Conservation (phyloP, 805 yeast genomes). For the Spathaspora sp. region DNA sequence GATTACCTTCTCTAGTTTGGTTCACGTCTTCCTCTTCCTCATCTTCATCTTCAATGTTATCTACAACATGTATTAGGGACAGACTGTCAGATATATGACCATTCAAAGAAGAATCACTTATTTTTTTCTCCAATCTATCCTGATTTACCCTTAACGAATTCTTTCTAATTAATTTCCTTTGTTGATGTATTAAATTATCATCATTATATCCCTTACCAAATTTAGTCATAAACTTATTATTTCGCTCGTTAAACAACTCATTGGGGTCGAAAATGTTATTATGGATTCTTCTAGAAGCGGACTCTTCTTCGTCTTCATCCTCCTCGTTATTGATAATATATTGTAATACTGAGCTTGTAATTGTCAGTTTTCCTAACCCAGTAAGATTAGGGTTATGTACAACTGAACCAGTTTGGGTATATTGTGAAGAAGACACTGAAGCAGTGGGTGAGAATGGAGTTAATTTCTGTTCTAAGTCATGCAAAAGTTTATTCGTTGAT, state of each 20-base stretch:
- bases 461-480: constrained; percentile 33
- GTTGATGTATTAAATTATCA: constrained; percentile 7
- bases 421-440: constrained; percentile 12
- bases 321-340: constrained; percentile 20
- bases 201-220: constrained; percentile 25
- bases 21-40: constrained; percentile 10
- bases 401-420: constrained; percentile 11
- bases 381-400: constrained; percentile 6
- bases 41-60: constrained; percentile 5
- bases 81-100: background rate
- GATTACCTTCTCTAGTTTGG: background rate
- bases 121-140: constrained; percentile 2
- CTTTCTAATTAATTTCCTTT: constrained; percentile 3
- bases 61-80: background rate
- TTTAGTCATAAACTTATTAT: constrained; percentile 26
- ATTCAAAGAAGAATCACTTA: constrained; percentile 1
- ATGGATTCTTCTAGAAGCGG: constrained; percentile 2
- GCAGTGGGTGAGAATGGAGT: constrained; percentile 26
- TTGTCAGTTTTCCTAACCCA: constrained; percentile 14
- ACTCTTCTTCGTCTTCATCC: background rate
- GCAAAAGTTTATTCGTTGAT: constrained; percentile 23
- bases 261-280: constrained; percentile 27
- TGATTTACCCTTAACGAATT: constrained; percentile 5
- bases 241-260: constrained; percentile 35
- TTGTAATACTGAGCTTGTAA: constrained; percentile 31